phyloP scores from a whole-genome alignment of 129 eudicot species.

The Heracleum sosnowskyi region DNA sequence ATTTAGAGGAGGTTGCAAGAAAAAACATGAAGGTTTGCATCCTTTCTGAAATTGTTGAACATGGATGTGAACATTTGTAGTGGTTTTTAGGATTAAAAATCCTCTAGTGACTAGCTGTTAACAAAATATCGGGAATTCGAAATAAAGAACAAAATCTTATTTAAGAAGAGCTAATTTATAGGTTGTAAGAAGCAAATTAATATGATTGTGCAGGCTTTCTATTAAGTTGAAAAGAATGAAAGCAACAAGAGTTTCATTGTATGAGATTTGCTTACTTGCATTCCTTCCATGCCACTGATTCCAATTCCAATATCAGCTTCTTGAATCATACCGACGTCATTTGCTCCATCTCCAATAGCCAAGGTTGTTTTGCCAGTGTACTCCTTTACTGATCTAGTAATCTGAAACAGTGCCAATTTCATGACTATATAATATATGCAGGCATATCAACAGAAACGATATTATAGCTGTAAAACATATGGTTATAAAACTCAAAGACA shows the following conservation, averaged over 20 bases:
- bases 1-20: not conserved
- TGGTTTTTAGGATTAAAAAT: not conserved
- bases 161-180: not conserved
- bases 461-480: not conserved
- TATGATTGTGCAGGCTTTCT: not conserved
- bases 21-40: not conserved
- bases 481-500: not conserved
- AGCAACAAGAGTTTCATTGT: not conserved
- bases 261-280: slow-evolving; percentile 29
- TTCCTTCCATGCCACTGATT: slow-evolving; percentile 65
- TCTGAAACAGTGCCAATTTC: slow-evolving; percentile 25
- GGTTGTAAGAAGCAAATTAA: not conserved
- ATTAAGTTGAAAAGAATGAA: not conserved
- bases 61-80: not conserved
- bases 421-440: not conserved
- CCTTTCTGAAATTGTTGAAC: not conserved
- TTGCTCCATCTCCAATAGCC: slow-evolving; percentile 56
- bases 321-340: slow-evolving; percentile 60
- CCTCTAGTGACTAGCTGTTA: not conserved
- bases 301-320: slow-evolving; percentile 58
- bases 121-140: not conserved
- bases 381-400: slow-evolving; percentile 42
- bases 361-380: slow-evolving; percentile 40
- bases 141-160: not conserved
- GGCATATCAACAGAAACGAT: not conserved